Base-by-base conservation (phyloP, 1,139 yeast species). In the Candida gigantensis region DNA sequence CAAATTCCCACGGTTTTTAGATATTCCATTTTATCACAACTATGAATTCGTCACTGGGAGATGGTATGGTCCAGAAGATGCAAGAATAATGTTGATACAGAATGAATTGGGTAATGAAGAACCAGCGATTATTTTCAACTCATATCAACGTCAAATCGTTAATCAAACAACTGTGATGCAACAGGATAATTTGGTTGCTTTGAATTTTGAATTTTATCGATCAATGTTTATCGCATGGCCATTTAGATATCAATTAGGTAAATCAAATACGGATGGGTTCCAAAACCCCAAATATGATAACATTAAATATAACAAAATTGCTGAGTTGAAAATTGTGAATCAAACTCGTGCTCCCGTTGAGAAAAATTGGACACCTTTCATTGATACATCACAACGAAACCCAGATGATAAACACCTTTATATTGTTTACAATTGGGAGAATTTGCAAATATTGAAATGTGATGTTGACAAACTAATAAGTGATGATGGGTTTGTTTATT, bases 331-430 rank as follows among this genome's bases (percentile, higher is more conserved):
- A 9, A 26, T 51, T 57, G 35, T 52, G 52, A 32, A 60, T 56
- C 58, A 44, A 65, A 49, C 39, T 56, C 50, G 51, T 57, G 48
- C 56, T 44, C 18, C 54, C 42, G 42, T 68, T 55, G 77, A 74
- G 45, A 73, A 73, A 50, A 73, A 73, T 46, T 74, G 80, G 80
- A 62, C 74, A 5, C 79, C 79, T 29, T 74, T 74, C 42, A 58
- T 73, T 36, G 50, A 57, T 35, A 19, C 18, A 6, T 33, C 33
- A 26, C 13, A 36, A 29, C 23, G 33, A 30, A 41, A 17, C 21
- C 10, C 31, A 13, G 15, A 23, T 4, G 74, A 69, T 45, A 52
- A 52, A 24, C 39, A 50, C 19, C 50, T 74, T 29, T 60, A 66
- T 40, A 72, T 75, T 46, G 55, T 73, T 12, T 72, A 73, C 46